Evolutionary conservation across 768 basidiomycete genomes (phyloP), one percentile per base, ranked within the genome.

Genomic region (Boletus sp.): DNA sequence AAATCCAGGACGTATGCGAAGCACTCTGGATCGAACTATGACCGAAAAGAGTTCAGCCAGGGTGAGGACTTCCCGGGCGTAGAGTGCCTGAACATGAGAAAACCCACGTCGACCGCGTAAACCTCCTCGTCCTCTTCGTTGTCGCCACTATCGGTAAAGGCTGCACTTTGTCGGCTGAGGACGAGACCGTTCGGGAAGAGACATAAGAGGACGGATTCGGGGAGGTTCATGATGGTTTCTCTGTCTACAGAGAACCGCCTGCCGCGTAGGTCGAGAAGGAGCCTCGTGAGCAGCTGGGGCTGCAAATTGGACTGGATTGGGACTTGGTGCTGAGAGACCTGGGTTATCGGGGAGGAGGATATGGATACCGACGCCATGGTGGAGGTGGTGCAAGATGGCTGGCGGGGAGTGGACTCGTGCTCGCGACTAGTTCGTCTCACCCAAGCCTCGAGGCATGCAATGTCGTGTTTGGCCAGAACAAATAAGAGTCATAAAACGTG

Each of bases 141-240:
- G 38, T 84, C 88, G 27, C 84, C 87, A 21, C 84, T 86, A 53
- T 88, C 89, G 7, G 83, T 83, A 51, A 89, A 73, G 17, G 85
- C 85, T 8, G 82, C 81, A 56, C 88, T 89, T 66, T 95, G 91
- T 57, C 94, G 80, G 67, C 88, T 93, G 50, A 98, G 80, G 37
- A 98, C 93, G 56, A 98, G 83, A 19, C 96, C 97, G 66, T 98
- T 98, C 10, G 97, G 97, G 68, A 98, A 99, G 57, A 99, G 79
- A 72, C 95, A 98, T 35, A 99, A 77, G 50, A 98, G 79, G 43
- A 99, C 93, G 17, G 91, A 93, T 82, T 99, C 97, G 2, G 97
- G 97, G 19, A 99, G 80, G 70, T 95, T 93, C 94, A 98, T 97
- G 68, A 99, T 88, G 7, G 90, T 94, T 75, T 98, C 96, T 61